These are phyloP conservation scores for Clavispora carvajalis DNA, from an alignment of 805 yeast species.

Conservation along the genomic window DNA sequence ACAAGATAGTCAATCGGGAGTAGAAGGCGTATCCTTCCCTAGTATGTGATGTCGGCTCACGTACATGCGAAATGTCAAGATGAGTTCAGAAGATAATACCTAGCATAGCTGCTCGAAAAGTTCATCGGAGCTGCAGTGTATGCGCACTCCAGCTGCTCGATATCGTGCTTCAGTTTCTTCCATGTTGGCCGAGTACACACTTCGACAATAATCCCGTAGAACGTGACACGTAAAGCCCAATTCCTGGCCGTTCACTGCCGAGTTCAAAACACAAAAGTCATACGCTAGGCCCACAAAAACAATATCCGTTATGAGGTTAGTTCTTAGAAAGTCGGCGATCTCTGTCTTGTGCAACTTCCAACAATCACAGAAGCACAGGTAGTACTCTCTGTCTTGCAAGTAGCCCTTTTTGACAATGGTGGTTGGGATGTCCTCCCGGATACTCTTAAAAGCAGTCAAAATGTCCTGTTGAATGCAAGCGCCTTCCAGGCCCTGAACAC, in stretches of 20 bases:
- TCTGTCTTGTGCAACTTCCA: slow-evolving; percentile 74
- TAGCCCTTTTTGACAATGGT: slow-evolving; percentile 64
- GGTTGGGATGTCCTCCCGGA: slow-evolving; percentile 31
- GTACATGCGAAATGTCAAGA: no score
- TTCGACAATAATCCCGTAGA: slow-evolving; percentile 47
- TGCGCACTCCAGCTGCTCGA: slow-evolving; percentile 27
- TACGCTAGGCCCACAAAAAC: slow-evolving; percentile 78
- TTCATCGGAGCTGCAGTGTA: slow-evolving; percentile 6
- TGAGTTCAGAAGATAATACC: no score
- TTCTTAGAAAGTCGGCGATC: slow-evolving; percentile 43
- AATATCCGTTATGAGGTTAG: slow-evolving; percentile 51
- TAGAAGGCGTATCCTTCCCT: no score
- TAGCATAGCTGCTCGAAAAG: no score
- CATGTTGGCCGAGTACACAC: slow-evolving; percentile 46
- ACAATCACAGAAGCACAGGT: slow-evolving; percentile 79
- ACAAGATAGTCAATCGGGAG: no score
- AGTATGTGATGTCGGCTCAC: no score
- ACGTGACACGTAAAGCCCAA: slow-evolving; percentile 64
- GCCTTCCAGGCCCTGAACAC: slow-evolving; percentile 70
- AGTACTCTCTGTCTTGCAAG: slow-evolving; percentile 70
- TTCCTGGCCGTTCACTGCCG: slow-evolving; percentile 63
- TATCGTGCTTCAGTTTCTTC: slow-evolving; percentile 31
- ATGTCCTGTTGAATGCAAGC: slow-evolving; percentile 55
- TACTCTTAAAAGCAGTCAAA: slow-evolving; percentile 24
- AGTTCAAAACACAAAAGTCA: slow-evolving; percentile 78